Percentiles rank a stretch among this genome's conserved stretches.
These are phyloP conservation scores for Colletotrichum incanum DNA, from an alignment of 2,329 filamentous ascomycete genomes.

Conservation along the genomic window DNA sequence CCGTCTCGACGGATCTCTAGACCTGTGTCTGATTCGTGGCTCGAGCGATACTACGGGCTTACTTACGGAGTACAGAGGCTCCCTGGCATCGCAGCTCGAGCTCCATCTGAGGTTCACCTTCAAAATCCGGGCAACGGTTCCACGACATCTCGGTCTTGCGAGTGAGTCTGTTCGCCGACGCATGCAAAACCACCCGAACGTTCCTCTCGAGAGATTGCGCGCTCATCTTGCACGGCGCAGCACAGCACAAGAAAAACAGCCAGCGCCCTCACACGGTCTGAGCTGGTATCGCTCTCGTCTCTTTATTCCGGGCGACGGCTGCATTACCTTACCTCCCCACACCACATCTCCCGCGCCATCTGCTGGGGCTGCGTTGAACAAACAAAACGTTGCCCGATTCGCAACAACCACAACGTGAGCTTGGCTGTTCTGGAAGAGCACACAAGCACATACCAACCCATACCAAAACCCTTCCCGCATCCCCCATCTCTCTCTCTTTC, in stretches of 20 bases:
- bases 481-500: constrained; percentile 8
- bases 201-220: constrained; percentile 11
- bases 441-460: constrained; percentile 16
- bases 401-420: constrained; percentile 10
- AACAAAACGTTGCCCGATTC: constrained; percentile 19
- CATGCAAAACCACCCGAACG: constrained; percentile 15
- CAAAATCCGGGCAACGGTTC: not conserved
- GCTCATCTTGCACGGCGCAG: constrained; percentile 15
- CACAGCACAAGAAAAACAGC: constrained; percentile 13
- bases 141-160: not conserved
- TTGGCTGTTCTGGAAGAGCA: constrained; percentile 23
- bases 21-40: constrained; percentile 5
- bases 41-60: not conserved
- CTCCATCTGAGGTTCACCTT: not conserved
- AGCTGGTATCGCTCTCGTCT: constrained; percentile 9
- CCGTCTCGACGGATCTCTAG: constrained; percentile 10
- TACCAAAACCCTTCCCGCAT: not conserved
- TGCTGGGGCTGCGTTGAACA: constrained; percentile 10
- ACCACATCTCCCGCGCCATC: constrained; percentile 1
- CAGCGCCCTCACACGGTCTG: constrained; percentile 27
- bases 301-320: constrained; percentile 1
- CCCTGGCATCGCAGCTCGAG: not conserved
- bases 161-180: constrained; percentile 17
- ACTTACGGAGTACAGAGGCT: too few species aligned
- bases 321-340: not conserved